Evolutionary conservation across 2,329 filamentous ascomycete genomes (phyloP).

Genomic region (Aspergillus flavus): DNA sequence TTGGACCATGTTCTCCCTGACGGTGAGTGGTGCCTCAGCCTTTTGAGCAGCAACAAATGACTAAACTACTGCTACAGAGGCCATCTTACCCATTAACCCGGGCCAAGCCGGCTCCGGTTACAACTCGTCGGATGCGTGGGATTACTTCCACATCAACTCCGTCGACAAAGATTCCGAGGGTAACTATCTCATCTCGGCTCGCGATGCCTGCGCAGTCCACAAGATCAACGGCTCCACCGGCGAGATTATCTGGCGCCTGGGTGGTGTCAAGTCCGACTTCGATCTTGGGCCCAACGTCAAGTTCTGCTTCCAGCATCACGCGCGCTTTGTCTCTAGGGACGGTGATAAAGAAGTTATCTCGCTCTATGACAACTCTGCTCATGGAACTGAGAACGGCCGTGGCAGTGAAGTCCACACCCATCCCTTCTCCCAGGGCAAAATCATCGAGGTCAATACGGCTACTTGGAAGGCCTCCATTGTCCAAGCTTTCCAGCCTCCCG

Average conservation of each 20-base stretch:
- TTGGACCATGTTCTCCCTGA: constrained; percentile 59
- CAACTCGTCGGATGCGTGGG: constrained; percentile 48
- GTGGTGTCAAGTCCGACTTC: constrained; percentile 50
- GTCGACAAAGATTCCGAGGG: constrained; percentile 44
- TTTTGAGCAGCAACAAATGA: not conserved
- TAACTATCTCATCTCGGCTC: constrained; percentile 54
- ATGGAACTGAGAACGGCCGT: constrained; percentile 40
- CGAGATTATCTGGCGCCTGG: constrained; percentile 52
- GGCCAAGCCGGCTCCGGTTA: constrained; percentile 46
- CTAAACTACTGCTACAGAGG: constrained; percentile 36
- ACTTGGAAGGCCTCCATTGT: constrained; percentile 49
- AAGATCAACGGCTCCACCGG: constrained; percentile 52
- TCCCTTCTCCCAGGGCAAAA: constrained; percentile 49
- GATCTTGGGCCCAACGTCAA: constrained; percentile 44
- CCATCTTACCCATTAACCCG: constrained; percentile 50
- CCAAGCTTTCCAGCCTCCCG: constrained; percentile 53
- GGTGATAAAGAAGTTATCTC: constrained; percentile 53
- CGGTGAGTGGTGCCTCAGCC: constrained; percentile 36
- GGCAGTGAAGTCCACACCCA: constrained; percentile 40
- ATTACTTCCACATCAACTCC: constrained; percentile 55
- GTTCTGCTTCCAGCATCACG: constrained; percentile 56
- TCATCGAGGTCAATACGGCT: constrained; percentile 49
- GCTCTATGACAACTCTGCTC: constrained; percentile 58
- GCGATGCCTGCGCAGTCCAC: constrained; percentile 50
- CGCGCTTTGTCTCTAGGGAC: constrained; percentile 50